Conservation (phyloP, 140 eudicot genomes). For the Senecio squalidus region DNA sequence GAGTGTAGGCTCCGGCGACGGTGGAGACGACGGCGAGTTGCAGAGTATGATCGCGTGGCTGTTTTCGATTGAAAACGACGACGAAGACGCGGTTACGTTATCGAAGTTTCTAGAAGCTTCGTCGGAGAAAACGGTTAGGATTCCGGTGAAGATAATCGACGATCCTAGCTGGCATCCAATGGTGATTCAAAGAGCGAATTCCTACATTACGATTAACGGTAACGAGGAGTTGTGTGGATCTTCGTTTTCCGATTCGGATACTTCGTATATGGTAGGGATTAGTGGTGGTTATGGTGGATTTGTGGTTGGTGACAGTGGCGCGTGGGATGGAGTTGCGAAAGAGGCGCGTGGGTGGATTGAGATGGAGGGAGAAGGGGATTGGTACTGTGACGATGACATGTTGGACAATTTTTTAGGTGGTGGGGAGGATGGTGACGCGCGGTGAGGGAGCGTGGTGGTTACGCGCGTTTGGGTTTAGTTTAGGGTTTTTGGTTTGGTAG, state of each 20-base stretch:
- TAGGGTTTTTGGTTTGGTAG: conserved; percentile 9
- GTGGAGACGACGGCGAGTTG: conserved; percentile 16
- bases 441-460: neutral
- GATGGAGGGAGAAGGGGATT: conserved; percentile 8
- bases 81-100: conserved; percentile 39
- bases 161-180: conserved; percentile 34
- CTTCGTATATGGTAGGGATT: conserved; percentile 68
- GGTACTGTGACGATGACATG: conserved; percentile 37
- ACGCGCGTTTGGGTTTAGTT: conserved; percentile 18
- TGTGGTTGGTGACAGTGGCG: conserved; percentile 27
- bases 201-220: conserved; percentile 57
- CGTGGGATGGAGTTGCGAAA: conserved; percentile 25
- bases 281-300: neutral
- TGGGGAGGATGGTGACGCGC: conserved; percentile 22
- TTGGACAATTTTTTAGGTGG: conserved; percentile 44
- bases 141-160: conserved; percentile 55
- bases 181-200: conserved; percentile 42
- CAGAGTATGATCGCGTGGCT: conserved; percentile 34
- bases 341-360: conserved; percentile 42
- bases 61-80: conserved; percentile 21
- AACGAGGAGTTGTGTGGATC: conserved; percentile 86
- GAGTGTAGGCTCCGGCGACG: conserved; percentile 4
- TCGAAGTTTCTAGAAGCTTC: conserved; percentile 46
- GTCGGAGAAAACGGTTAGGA: conserved; percentile 11
- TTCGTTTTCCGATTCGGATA: conserved; percentile 59